phyloP scores from a whole-genome alignment of 2,329 filamentous ascomycete species.

The Thielaviopsis euricoi region DNA sequence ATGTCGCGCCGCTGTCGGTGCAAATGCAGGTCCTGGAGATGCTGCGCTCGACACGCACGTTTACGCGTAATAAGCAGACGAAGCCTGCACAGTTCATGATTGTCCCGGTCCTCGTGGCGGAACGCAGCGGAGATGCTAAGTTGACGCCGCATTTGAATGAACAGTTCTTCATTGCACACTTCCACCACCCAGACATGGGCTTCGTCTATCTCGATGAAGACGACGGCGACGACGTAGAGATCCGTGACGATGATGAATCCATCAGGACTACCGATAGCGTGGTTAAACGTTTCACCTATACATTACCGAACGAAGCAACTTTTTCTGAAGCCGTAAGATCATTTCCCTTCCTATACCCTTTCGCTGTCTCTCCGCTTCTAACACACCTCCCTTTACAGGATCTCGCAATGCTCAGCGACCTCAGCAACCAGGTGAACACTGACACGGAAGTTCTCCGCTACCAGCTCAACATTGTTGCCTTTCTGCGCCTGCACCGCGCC shows the following conservation, averaged over 20 bases:
- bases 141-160: conserved; percentile 54
- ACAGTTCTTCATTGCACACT: conserved; percentile 75
- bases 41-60: conserved; percentile 62
- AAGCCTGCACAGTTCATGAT: conserved; percentile 69
- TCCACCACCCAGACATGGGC: conserved; percentile 56
- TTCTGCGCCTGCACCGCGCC: conserved; percentile 74
- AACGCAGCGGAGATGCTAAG: conserved; percentile 28
- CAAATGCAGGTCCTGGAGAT: conserved; percentile 72
- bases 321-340: conserved; percentile 28
- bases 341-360: background rate
- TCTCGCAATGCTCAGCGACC: conserved; percentile 42
- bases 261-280: conserved; percentile 28
- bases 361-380: background rate
- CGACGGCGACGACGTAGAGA: conserved; percentile 19
- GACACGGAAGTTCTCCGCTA: conserved; percentile 70
- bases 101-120: conserved; percentile 48
- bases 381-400: conserved; percentile 23
- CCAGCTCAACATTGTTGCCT: conserved; percentile 72
- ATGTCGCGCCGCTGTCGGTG: conserved; percentile 54
- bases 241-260: conserved; percentile 17
- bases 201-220: conserved; percentile 51
- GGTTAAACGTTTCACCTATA: conserved; percentile 21
- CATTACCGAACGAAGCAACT: conserved; percentile 9
- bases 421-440: conserved; percentile 41
- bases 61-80: conserved; percentile 55